Conservation (phyloP, 139 green algal genomes). For the Tetradesmus lagerheimii region DNA sequence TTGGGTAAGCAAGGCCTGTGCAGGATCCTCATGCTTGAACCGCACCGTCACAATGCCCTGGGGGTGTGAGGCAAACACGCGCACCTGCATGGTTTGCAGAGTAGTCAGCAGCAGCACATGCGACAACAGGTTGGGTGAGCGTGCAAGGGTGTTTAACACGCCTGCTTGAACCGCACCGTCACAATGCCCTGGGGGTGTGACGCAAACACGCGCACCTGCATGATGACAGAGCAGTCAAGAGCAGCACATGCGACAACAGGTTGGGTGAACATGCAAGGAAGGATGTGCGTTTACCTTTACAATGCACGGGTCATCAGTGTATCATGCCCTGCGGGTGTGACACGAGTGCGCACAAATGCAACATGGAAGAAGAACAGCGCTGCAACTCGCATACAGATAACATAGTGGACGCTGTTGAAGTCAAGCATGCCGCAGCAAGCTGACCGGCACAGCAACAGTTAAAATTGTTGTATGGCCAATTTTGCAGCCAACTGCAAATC, state of each 20-base stretch:
- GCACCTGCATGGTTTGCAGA: slow-evolving; percentile 61
- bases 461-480: too few relatives aligned
- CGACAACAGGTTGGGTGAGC: too few relatives aligned
- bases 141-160: slow-evolving; percentile 77
- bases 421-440: too few relatives aligned
- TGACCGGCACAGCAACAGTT: too few relatives aligned
- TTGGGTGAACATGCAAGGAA: slow-evolving; percentile 60
- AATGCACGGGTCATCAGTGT: not conserved
- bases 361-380: too few relatives aligned
- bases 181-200: slow-evolving; percentile 80
- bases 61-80: slow-evolving; percentile 79
- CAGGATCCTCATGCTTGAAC: slow-evolving; percentile 76
- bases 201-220: too few relatives aligned
- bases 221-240: too few relatives aligned
- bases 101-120: not conserved
- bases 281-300: slow-evolving; percentile 74
- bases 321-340: slow-evolving; percentile 76
- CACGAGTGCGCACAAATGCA: too few relatives aligned
- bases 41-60: slow-evolving; percentile 88
- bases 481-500: too few relatives aligned
- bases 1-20: not conserved
- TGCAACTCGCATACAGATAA: too few relatives aligned
- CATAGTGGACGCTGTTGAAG: too few relatives aligned
- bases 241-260: not conserved
- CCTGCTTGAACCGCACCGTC: slow-evolving; percentile 81